phyloP scores from a whole-genome alignment of 768 basidiomycete species.

The Phanerodontia chrysosporium region DNA sequence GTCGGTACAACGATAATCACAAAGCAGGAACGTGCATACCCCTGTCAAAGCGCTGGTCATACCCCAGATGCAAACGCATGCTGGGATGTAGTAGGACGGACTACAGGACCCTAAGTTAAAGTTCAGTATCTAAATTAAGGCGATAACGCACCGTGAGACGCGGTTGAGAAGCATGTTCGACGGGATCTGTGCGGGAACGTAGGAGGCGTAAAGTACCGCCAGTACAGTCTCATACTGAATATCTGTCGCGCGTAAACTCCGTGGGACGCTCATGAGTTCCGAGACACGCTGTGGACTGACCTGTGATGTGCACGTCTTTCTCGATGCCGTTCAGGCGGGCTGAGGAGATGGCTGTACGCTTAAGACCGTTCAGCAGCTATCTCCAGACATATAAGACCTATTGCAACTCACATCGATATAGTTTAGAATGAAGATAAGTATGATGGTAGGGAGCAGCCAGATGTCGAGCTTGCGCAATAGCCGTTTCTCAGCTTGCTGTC shows the following conservation, averaged over 20 bases:
- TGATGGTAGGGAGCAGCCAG: conserved; percentile 52
- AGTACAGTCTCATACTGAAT: conserved; percentile 50
- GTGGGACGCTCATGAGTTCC: not conserved
- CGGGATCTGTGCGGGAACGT: conserved; percentile 62
- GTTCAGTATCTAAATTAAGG: not conserved
- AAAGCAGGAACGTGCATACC: too few relatives aligned
- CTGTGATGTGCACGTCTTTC: conserved; percentile 32
- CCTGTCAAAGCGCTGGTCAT: conserved; percentile 60
- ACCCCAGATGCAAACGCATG: conserved; percentile 60
- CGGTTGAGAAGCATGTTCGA: conserved; percentile 63
- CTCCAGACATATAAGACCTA: not conserved
- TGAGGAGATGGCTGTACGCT: conserved; percentile 37
- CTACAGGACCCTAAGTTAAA: conserved; percentile 26
- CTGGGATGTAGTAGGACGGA: conserved; percentile 58
- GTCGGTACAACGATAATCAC: too few relatives aligned
- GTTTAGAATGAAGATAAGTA: conserved; percentile 62
- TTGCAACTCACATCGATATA: conserved; percentile 51
- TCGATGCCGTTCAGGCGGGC: conserved; percentile 38
- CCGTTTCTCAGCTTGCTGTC: conserved; percentile 27
- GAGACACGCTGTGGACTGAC: too few relatives aligned
- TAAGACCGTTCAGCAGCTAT: not conserved
- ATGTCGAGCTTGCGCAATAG: conserved; percentile 55
- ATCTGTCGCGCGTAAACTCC: conserved; percentile 27
- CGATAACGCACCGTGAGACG: conserved; percentile 39
- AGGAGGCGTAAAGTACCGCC: conserved; percentile 53